Base-by-base conservation (phyloP, 371 early-diverging fungal species). In the Basidiobolus heterosporus region DNA sequence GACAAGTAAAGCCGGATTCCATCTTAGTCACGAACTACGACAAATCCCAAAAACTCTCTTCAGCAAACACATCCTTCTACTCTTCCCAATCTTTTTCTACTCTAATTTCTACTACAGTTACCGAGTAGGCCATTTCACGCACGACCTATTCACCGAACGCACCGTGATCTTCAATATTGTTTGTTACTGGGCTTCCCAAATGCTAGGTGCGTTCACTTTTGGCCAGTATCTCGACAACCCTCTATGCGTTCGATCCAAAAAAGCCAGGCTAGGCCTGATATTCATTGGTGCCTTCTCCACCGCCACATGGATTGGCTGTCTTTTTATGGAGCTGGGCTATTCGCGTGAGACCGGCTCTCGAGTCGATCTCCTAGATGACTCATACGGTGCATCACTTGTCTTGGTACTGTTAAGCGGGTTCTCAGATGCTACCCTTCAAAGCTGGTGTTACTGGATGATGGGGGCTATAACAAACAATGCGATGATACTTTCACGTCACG, bases 41-140 rank as follows among this genome's bases (percentile, higher is more conserved):
- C 67, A 72, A 22, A 66, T 80, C 35, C 19, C 76, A 14, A 57
- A 58, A 40, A 70, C 81, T 9, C 84, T 82, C 69, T 51, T 50
- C 24, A 75, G 83, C 53, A 73, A 72, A 67, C 65, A 65, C 48
- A 65, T 82, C 62, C 53, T 74, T n/a, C 42, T 59, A 19, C 57
- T 85, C 41, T 44, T 77, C 14, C 83, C 83, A 36, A 66, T 81
- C 56, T 81, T 77, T 58, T 64, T 82, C 45, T 62, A 79, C 17
- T 78, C 80, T 51, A 85, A 85, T 53, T 82, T 77, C 69, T 70
- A 80, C 63, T 83, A 82, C 59, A 64, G 78, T 14, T 83, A 82
- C 57, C 82, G 82, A 50, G 74, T 74, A 50, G 62, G 59, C 50
- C 38, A 51, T 57, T 48, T 68, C 48, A 74, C 71, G 47, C 65